Percentiles rank a stretch among this genome's conserved stretches.
These are phyloP conservation scores for Lagerstroemia speciosa DNA, from an alignment of 345 rosid genomes.

Conservation along the genomic window DNA sequence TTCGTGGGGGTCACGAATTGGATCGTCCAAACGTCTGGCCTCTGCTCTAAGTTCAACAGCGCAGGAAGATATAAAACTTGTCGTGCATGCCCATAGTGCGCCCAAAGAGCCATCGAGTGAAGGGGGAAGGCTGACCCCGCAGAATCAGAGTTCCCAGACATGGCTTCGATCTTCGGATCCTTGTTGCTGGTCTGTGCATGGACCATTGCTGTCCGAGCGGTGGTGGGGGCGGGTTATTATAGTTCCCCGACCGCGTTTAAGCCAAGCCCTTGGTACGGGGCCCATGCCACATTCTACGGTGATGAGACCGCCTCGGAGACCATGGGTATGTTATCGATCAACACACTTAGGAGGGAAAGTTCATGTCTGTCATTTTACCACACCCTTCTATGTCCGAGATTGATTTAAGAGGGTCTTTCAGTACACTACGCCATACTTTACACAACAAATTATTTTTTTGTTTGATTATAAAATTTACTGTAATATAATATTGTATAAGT, in stretches of 20 bases:
- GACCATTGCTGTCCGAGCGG: slow-evolving; percentile 13
- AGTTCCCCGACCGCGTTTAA: slow-evolving; percentile 12
- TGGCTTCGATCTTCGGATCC: slow-evolving; percentile 3
- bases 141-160: background rate
- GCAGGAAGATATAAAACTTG: background rate
- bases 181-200: slow-evolving; percentile 16
- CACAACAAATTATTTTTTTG: no score
- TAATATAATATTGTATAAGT: no score
- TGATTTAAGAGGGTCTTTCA: background rate
- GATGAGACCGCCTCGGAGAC: slow-evolving; percentile 58
- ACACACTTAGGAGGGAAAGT: background rate
- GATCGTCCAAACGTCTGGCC: no score
- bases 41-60: background rate
- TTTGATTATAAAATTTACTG: no score
- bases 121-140: background rate
- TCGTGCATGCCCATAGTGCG: background rate
- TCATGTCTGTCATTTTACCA: no score
- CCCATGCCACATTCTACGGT: slow-evolving; percentile 69
- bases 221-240: slow-evolving; percentile 8
- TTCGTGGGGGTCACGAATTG: slow-evolving; percentile 12
- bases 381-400: background rate
- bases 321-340: slow-evolving; percentile 28
- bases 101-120: background rate
- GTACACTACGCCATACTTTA: no score
- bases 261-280: slow-evolving; percentile 43